Base-by-base conservation (phyloP, 371 early-diverging fungal genomes). In the Mucor indicus region DNA sequence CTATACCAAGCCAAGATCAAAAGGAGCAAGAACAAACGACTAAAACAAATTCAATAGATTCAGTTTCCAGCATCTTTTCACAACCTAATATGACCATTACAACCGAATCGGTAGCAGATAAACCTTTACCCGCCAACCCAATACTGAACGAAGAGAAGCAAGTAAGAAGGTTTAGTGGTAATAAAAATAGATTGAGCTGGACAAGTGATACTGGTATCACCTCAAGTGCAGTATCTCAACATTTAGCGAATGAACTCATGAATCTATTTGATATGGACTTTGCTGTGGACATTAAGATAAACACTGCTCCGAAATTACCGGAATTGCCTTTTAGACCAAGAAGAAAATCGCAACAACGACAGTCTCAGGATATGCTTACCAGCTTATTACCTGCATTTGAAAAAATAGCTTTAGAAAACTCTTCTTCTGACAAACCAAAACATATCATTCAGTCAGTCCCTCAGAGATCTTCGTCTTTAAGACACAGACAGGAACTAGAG, bases 191-290 rank as follows among this genome's bases (percentile, higher is more conserved):
- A 32, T n/a, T 69, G 20, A 69, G 70, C 39, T 69, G 70, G 70
- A 65, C 66, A 32, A 69, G 70, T 53, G 70, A 69, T 29, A 62
- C 66, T 3, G 64, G 62, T 36, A 38, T 68, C 16, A 55, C 67
- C 1, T 64, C 67, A 7, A 52, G 50, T 30, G 55, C 47, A 20
- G 57, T 62, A 4, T 58, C 72, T 36, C 65, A 67, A 30, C 55
- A 63, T 27, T 38, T 72, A 24, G 77, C 77, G 19, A 65, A 62
- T 25, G 77, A 76, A 36, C 55, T 76, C 23, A 76, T 72, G 70
- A 70, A 59, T 32, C 39, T 76, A 22, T 76, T 76, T 56, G 72
- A 76, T 51, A 76, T 76, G 77, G 77, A 76, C 16, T 76, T 76
- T 29, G 55, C 64, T 13, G 59, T 75, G 13, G 76, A 75, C 44